Evolutionary conservation across 306 rosid species (phyloP).

Genomic region (Parietaria judaica): DNA sequence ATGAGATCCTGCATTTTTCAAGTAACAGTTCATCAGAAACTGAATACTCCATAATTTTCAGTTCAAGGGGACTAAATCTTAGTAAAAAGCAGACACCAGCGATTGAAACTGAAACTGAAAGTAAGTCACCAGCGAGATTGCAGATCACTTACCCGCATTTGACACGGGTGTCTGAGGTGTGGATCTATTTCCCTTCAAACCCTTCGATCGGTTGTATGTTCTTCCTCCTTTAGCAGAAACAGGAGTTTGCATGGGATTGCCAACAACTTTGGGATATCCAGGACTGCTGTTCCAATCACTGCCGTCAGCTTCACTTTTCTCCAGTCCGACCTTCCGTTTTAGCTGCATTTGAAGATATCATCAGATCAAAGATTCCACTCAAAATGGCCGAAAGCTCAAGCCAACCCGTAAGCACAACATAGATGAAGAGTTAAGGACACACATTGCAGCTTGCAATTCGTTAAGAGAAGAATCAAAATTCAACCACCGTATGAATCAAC

Average conservation of each 20-base stretch:
- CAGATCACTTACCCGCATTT: slow-evolving; percentile 47
- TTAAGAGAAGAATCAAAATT: slow-evolving; percentile 4
- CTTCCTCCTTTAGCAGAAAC: slow-evolving; percentile 77
- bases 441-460: background rate
- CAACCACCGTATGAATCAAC: background rate
- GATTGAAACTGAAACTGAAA: slow-evolving; percentile 8
- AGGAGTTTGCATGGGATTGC: slow-evolving; percentile 68
- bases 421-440: background rate
- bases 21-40: slow-evolving; percentile 2
- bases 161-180: slow-evolving; percentile 78
- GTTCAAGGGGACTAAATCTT: slow-evolving; percentile 6
- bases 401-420: slow-evolving; percentile 1
- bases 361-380: slow-evolving; percentile 8
- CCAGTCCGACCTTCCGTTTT: slow-evolving; percentile 48
- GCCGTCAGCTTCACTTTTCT: slow-evolving; percentile 38
- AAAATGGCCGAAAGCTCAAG: background rate
- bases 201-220: slow-evolving; percentile 52
- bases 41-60: slow-evolving; percentile 12
- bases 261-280: slow-evolving; percentile 32
- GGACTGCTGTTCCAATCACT: slow-evolving; percentile 46
- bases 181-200: slow-evolving; percentile 51
- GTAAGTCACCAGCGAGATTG: background rate
- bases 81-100: slow-evolving; percentile 15
- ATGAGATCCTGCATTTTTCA: slow-evolving; percentile 54
- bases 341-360: slow-evolving; percentile 42